Evolutionary conservation across 2,329 filamentous ascomycete species (phyloP), one percentile per base, ranked within the genome.

Genomic region (Alternaria infectoria): DNA sequence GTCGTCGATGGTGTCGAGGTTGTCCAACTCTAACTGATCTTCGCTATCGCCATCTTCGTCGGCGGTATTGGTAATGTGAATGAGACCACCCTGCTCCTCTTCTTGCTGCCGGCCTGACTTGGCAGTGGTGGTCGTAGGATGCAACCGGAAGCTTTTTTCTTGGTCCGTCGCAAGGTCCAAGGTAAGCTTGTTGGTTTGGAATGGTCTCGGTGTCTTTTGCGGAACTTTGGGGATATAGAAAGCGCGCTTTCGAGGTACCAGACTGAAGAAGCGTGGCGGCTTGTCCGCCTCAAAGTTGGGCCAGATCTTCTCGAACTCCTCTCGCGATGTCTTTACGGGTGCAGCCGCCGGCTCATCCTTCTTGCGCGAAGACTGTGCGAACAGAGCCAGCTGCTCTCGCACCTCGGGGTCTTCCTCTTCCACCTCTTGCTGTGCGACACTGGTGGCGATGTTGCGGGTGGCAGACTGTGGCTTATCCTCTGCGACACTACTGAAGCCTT

Each of bases 121-220:
- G 43, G 83, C 82, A 15, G 78, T 69, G 23, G 68, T 64, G 1
- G 86, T 84, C 25, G 88, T 86, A 1, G 89, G 89, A n/a, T 77
- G 75, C 30, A 95, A 88, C 59, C 90, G 89, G 77, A 98, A 99
- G 25, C 87, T 85, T 71, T 93, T 93, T 78, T 97, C 93, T 69
- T 97, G 92, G 72, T 98, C 96, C 50, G 88, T 86, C 3, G 92
- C 91, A 32, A 98, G 83, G 65, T 99, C 96, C 13, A 99, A 85
- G 65, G 89, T 93, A 60, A 97, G 86, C 80, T 99, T 99, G 19
- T 91, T 94, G 0, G 93, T 93, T 6, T 93, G 87, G 4, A 98
- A 85, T 15, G 92, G 86, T 79, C 94, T 96, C 0, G 93, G 92
- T 44, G 89, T 90, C 79, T 93, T 97, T 1, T 85, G 69, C 0